Evolutionary conservation across 164 flowering plant genomes (phyloP), one percentile per base, ranked within the genome.

Genomic region (Taxillus chinensis): DNA sequence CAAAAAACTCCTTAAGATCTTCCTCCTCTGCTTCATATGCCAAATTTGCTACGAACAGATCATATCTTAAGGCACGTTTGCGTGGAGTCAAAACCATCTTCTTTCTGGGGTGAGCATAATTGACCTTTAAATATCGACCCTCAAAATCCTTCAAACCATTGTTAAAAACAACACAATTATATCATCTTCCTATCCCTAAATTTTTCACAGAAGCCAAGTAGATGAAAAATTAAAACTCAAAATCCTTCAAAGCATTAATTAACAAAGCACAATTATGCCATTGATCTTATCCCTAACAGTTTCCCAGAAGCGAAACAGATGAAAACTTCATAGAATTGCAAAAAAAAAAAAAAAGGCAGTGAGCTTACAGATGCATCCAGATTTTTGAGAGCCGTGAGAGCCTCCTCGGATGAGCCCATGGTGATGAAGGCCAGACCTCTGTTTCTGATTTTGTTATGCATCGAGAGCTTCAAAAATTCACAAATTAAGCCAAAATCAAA

Each of bases 401-500:
- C 97, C 70, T 90, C 95, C 63, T 90, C 97, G 39, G 74, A 79
- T 0, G 90, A 83, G 11, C 82, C 83, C 97, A 90, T 87, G 10
- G 79, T 66, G 15, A 90, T 78, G 72, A 90, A 90, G 2, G 86
- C 97, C 74, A 87, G 72, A 58, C 97, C 97, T 51, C 92, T 78
- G 73, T 85, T 90, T 65, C 71, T 82, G 37, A 61, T 75, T 70
- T 82, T 84, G 63, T 77, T 81, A 70, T 80, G 66, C 97, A 87
- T 87, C 0, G 90, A 77, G 12, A 89, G 77, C 96, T 89, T 63
- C 48, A 15, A 14, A 1, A 49, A 49, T 39, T 16, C 50, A 62
- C 45, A 72, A 62, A 65, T 69, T 2, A 68, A 51, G 37, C 55
- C 12, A 64, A 54, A 39, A 37, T 55, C 55, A 61, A 49, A 57